phyloP scores from a whole-genome alignment of 192 early-diverging fungal genomes.

The Pecoramyces ruminantium region DNA sequence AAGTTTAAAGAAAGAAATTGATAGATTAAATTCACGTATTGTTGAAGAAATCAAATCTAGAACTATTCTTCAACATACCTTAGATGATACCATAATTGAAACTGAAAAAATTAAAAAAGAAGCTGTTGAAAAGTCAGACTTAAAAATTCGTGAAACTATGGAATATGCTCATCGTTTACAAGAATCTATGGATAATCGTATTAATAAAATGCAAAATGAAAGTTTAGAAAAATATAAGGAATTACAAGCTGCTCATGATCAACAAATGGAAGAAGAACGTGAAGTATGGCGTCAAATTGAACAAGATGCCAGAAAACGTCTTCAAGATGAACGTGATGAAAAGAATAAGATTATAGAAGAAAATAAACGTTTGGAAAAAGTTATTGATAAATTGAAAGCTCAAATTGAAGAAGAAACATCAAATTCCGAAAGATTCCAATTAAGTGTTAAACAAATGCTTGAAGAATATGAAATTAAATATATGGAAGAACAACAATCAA shows the following conservation, averaged over 20 bases:
- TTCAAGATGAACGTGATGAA: background rate
- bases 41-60: background rate
- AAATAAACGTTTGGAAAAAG: background rate
- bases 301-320: background rate
- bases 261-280: background rate
- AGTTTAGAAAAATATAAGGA: background rate
- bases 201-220: background rate
- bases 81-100: background rate
- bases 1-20: background rate
- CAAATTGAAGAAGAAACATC: background rate
- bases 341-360: background rate
- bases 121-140: background rate
- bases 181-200: background rate
- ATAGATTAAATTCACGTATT: background rate
- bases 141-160: background rate
- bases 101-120: background rate
- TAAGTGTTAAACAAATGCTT: background rate
- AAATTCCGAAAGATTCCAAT: background rate
- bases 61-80: background rate
- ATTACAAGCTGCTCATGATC: background rate
- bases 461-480: background rate
- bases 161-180: background rate
- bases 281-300: background rate
- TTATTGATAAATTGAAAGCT: background rate
- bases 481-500: background rate